Conservation (phyloP, 148 eudicot species). For the Vaccinium corymbosum region DNA sequence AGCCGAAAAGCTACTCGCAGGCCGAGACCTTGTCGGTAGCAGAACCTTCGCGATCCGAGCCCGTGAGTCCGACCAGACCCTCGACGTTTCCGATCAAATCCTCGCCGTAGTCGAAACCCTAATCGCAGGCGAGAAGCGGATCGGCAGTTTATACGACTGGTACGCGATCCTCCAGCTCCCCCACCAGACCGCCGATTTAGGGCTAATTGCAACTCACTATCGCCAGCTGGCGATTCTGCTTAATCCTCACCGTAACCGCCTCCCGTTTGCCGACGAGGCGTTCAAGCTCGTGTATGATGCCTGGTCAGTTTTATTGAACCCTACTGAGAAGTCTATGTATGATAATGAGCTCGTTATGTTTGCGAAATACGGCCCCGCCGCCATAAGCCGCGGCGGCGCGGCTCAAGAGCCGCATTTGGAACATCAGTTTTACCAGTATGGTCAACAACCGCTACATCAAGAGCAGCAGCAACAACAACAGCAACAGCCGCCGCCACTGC, state of each 20-base stretch:
- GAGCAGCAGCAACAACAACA: not conserved
- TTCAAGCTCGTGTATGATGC: constrained; percentile 63
- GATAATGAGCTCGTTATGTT: constrained; percentile 41
- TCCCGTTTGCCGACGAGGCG: constrained; percentile 64
- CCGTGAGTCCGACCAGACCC: constrained; percentile 72
- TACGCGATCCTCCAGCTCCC: constrained; percentile 69
- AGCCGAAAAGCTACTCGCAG: constrained; percentile 64
- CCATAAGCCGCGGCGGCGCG: not conserved
- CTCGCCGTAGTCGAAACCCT: constrained; percentile 75
- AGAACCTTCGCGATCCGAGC: constrained; percentile 81
- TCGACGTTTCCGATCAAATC: constrained; percentile 57
- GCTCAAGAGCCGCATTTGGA: not conserved
- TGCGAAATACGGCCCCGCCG: constrained; percentile 19
- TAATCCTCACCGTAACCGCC: constrained; percentile 50
- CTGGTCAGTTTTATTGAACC: constrained; percentile 70
- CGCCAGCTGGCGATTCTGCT: constrained; percentile 48
- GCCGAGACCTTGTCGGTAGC: constrained; percentile 66
- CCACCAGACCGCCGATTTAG: constrained; percentile 41
- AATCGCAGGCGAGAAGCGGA: constrained; percentile 61
- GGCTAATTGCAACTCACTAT: constrained; percentile 49
- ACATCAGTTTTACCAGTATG: not conserved
- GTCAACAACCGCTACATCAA: not conserved
- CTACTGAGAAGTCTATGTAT: constrained; percentile 50
- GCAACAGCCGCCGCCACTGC: not conserved
- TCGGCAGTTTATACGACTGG: constrained; percentile 50